Percentiles rank a stretch among this genome's conserved stretches.
Evolutionary conservation across 176 grass and related monocot genomes (phyloP).

Genomic region (Eragrostis nindensis): DNA sequence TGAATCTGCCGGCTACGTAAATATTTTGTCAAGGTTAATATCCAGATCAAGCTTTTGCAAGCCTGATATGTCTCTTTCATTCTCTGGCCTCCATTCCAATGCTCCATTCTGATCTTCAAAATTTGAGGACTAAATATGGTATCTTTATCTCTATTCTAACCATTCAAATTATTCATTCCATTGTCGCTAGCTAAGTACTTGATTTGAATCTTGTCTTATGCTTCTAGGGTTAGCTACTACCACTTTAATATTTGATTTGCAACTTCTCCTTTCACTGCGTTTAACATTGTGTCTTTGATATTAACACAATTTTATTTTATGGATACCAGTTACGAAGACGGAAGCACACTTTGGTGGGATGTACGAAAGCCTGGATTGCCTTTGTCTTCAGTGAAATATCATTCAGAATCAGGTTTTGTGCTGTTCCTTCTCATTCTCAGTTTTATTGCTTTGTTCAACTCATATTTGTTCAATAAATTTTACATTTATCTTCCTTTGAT

Average conservation of each 20-base stretch:
- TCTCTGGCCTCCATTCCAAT: neutral
- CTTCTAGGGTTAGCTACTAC: neutral
- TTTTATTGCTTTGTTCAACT: conserved; percentile 3
- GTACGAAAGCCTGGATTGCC: conserved; percentile 69
- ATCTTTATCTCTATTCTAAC: neutral
- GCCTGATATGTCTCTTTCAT: conserved; percentile 6
- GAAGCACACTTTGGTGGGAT: conserved; percentile 99
- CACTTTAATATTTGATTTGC: neutral
- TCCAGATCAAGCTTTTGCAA: conserved; percentile 24
- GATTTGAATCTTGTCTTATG: neutral
- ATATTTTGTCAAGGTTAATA: conserved; percentile 87
- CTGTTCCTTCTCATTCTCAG: neutral
- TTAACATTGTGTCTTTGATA: neutral
- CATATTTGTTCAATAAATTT: neutral
- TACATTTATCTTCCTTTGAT: conserved; percentile 33
- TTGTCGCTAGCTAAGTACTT: neutral
- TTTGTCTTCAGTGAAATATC: conserved; percentile 73
- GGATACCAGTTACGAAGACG: conserved; percentile 88
- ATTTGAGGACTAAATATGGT: conserved; percentile 19
- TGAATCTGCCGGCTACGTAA: conserved; percentile 61
- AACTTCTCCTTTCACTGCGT: neutral
- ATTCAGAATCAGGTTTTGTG: conserved; percentile 84
- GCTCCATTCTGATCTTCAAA: neutral
- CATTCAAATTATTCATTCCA: neutral
- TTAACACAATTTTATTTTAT: conserved; percentile 23